These are phyloP conservation scores for Cladosporium austrohemisphaericum DNA, from an alignment of 2,329 filamentous ascomycete species.

Conservation along the genomic window DNA sequence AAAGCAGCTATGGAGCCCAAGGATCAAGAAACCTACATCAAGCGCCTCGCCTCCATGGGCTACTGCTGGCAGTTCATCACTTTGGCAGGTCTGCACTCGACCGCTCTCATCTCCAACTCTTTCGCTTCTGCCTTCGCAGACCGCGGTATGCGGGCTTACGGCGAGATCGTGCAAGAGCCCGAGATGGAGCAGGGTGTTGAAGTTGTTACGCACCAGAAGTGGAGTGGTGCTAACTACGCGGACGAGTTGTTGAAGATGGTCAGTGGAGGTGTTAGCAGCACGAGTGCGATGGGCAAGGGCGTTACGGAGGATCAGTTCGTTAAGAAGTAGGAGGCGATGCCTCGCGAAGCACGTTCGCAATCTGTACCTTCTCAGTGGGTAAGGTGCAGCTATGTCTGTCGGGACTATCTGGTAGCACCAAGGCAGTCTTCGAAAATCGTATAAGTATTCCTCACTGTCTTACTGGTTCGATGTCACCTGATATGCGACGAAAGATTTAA, in stretches of 20 bases:
- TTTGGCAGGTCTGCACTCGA: constrained; percentile 93
- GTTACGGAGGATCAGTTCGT: constrained; percentile 95
- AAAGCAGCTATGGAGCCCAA: constrained; percentile 88
- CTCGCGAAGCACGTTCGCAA: too few species aligned
- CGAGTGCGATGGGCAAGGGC: constrained; percentile 93
- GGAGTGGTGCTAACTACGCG: constrained; percentile 91
- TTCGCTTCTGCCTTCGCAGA: constrained; percentile 80
- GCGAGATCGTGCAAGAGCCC: constrained; percentile 94
- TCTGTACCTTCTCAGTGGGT: too few species aligned
- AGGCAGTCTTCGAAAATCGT: too few species aligned
- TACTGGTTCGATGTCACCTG: too few species aligned
- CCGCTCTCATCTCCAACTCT: constrained; percentile 82
- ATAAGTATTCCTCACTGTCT: too few species aligned
- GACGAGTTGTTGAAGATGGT: constrained; percentile 98
- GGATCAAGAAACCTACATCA: constrained; percentile 97
- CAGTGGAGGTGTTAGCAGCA: constrained; percentile 83
- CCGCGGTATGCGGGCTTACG: constrained; percentile 92
- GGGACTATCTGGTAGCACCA: too few species aligned
- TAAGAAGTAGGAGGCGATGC: constrained; percentile 9
- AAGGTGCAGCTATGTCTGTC: too few species aligned
- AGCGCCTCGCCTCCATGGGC: constrained; percentile 76
- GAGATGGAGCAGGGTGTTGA: constrained; percentile 89
- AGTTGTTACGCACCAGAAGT: constrained; percentile 98
- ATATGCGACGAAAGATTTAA: too few species aligned
- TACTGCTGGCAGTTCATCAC: constrained; percentile 99